A percentile compares a stretch with the other conserved stretches of the same genome.
These are phyloP conservation scores for Ceriops tagal DNA, from an alignment of 345 rosid genomes.

Conservation along the genomic window DNA sequence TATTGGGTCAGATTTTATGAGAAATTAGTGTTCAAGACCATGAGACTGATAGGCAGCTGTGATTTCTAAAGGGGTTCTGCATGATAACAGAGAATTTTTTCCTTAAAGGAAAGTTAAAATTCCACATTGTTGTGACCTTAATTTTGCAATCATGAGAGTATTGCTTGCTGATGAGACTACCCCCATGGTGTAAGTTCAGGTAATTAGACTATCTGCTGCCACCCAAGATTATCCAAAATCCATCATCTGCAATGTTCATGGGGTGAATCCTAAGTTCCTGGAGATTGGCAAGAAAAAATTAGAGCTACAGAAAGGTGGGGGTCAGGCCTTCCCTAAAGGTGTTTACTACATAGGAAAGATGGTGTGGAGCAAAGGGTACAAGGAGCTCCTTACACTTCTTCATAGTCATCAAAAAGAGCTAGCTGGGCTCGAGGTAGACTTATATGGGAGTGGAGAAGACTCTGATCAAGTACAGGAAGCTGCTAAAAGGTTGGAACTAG, in stretches of 20 bases:
- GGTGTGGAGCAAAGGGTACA: conserved; percentile 97
- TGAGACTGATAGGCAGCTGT: background rate
- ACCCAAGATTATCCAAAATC: conserved; percentile 87
- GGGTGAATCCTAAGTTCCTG: conserved; percentile 89
- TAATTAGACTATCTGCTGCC: conserved; percentile 87
- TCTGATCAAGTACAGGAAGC: conserved; percentile 65
- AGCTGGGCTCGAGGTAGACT: conserved; percentile 64
- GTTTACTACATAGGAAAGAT: conserved; percentile 93
- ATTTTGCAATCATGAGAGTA: background rate
- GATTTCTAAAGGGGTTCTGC: background rate
- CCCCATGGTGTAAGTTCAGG: conserved; percentile 40
- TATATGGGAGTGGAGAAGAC: conserved; percentile 88
- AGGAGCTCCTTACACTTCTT: conserved; percentile 75
- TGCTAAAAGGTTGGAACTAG: conserved; percentile 51
- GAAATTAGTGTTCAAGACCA: background rate
- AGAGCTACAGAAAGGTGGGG: conserved; percentile 49
- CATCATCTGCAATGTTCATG: conserved; percentile 86
- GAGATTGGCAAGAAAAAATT: conserved; percentile 67
- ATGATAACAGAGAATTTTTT: background rate
- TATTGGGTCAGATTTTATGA: background rate
- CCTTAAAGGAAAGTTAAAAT: background rate
- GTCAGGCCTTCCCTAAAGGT: conserved; percentile 62
- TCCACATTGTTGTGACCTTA: background rate
- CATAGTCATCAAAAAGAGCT: conserved; percentile 65
- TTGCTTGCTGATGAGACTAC: conserved; percentile 4